These are phyloP conservation scores for Mortierella sp. DNA, from an alignment of 371 early-diverging fungal species.

Conservation along the genomic window DNA sequence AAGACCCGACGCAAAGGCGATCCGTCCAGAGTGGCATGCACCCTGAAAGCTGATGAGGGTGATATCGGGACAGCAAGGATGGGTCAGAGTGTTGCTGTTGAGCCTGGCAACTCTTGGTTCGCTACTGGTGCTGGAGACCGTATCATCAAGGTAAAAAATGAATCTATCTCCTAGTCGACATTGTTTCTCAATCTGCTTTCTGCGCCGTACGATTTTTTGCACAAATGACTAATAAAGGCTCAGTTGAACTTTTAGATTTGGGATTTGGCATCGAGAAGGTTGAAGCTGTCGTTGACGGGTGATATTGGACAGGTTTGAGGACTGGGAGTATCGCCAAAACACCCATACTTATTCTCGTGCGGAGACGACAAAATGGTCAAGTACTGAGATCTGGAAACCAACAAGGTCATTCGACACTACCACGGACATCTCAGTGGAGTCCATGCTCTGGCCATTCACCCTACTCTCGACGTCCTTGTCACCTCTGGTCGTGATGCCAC, in stretches of 20 bases:
- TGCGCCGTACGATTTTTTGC: not conserved
- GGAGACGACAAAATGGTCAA: conserved; percentile 98
- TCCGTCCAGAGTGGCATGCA: conserved; percentile 93
- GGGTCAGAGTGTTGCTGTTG: conserved; percentile 96
- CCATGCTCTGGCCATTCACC: conserved; percentile 91
- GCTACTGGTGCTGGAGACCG: conserved; percentile 97
- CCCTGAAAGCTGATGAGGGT: conserved; percentile 99
- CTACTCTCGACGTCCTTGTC: conserved; percentile 93
- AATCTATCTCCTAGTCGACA: too few species aligned
- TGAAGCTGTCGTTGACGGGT: conserved; percentile 96
- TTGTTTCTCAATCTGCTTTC: not conserved
- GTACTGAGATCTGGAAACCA: conserved; percentile 98
- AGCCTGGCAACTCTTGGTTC: conserved; percentile 97
- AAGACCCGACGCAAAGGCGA: conserved; percentile 68
- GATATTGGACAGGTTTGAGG: conserved; percentile 97
- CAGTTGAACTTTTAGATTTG: conserved; percentile 76
- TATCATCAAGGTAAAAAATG: conserved; percentile 85
- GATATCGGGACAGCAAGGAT: conserved; percentile 97
- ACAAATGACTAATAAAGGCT: too few species aligned
- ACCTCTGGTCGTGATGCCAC: conserved; percentile 96
- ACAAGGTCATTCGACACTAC: conserved; percentile 98
- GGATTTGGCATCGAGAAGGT: conserved; percentile 97
- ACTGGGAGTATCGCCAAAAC: conserved; percentile 91
- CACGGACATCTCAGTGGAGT: conserved; percentile 97
- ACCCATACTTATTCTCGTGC: conserved; percentile 96